phyloP scores from a whole-genome alignment of 192 early-diverging fungal species.

The Coemansia sp. region DNA sequence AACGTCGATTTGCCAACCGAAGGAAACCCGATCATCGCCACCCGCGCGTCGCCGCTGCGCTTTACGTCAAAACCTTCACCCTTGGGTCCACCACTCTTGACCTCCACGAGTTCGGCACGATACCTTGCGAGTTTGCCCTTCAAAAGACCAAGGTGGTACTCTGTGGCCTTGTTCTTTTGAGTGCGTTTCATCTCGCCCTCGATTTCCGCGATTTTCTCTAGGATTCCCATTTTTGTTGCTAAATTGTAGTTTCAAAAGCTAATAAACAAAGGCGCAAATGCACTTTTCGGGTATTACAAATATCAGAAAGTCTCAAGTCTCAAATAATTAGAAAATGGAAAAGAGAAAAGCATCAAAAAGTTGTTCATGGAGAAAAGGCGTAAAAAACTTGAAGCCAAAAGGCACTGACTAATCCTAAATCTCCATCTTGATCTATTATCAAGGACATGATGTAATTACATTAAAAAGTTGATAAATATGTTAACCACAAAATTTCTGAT shows the following conservation, averaged over 20 bases:
- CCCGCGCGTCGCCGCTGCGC: conserved; percentile 93
- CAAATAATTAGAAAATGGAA: no score
- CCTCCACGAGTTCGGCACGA: conserved; percentile 75
- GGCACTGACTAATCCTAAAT: no score
- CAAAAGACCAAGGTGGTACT: conserved; percentile 96
- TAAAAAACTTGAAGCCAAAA: no score
- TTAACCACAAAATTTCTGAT: no score
- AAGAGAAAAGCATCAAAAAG: no score
- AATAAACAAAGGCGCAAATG: no score
- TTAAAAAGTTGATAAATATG: no score
- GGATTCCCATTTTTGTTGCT: conserved; percentile 66
- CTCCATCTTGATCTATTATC: no score
- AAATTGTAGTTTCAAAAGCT: not conserved
- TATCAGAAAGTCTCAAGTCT: no score
- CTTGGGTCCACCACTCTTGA: conserved; percentile 61
- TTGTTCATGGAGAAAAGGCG: no score
- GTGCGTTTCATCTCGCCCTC: conserved; percentile 89
- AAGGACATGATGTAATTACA: no score
- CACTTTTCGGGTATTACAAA: no score
- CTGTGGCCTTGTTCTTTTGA: conserved; percentile 99
- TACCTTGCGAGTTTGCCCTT: conserved; percentile 94
- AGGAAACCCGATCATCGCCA: conserved; percentile 96
- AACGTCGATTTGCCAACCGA: conserved; percentile 99
- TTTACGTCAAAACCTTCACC: conserved; percentile 98
- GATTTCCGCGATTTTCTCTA: conserved; percentile 90